Conservation (phyloP, 345 rosid species). For the Kernera saxatilis region DNA sequence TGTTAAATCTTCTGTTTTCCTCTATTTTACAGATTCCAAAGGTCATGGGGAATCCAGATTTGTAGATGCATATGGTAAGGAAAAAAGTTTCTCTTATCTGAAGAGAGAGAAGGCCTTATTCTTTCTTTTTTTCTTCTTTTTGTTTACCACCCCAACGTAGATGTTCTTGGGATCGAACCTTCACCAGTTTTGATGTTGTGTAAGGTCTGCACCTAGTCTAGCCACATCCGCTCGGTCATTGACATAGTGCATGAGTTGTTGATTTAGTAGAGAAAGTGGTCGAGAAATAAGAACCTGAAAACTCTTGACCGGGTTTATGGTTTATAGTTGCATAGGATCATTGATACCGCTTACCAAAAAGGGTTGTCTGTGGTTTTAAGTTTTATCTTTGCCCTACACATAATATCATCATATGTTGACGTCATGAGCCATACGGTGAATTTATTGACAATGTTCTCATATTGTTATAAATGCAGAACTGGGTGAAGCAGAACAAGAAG, state of each 20-base stretch:
- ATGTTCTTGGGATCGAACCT: neutral
- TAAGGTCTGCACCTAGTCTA: neutral
- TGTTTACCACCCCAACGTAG: neutral
- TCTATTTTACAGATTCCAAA: constrained; percentile 54
- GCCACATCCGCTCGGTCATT: neutral
- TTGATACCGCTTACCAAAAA: neutral
- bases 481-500: constrained; percentile 79
- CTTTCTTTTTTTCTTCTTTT: neutral
- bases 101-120: neutral
- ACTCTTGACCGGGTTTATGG: neutral
- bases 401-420: neutral
- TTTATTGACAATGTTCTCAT: neutral
- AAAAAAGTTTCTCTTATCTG: neutral
- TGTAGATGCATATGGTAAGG: constrained; percentile 81
- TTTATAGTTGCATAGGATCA: neutral
- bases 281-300: neutral
- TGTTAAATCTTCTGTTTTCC: neutral
- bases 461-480: constrained; percentile 48
- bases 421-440: neutral
- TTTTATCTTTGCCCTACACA: neutral
- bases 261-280: constrained; percentile 3
- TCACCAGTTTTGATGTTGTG: neutral
- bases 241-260: neutral
- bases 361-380: neutral
- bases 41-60: constrained; percentile 62